These are phyloP conservation scores for Aureobasidium musti DNA, from an alignment of 2,329 filamentous ascomycete genomes.

Conservation along the genomic window DNA sequence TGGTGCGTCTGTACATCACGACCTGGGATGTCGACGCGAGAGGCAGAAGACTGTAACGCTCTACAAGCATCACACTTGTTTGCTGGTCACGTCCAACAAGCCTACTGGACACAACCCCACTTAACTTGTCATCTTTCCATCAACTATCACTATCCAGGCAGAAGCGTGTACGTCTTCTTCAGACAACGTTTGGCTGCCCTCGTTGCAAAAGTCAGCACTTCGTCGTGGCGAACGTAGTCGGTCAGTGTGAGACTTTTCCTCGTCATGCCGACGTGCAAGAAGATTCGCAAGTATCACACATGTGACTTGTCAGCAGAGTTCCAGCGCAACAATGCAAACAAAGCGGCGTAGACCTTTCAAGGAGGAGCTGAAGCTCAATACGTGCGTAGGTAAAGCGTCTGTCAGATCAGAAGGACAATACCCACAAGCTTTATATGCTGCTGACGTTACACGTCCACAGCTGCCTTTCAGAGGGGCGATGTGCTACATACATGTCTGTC, in stretches of 20 bases:
- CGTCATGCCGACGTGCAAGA: not conserved
- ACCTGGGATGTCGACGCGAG: not conserved
- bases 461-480: not conserved
- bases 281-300: constrained; percentile 6
- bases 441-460: constrained; percentile 22
- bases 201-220: not conserved
- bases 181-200: not conserved
- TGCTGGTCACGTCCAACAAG: not conserved
- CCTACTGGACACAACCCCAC: not conserved
- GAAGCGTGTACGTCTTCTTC: constrained; percentile 1
- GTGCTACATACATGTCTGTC: constrained; percentile 9
- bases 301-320: constrained; percentile 1
- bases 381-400: constrained; percentile 28
- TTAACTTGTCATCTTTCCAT: not conserved
- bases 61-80: constrained; percentile 9
- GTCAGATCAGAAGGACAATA: constrained; percentile 5
- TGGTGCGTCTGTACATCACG: not conserved
- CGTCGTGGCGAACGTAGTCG: not conserved
- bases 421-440: constrained; percentile 19
- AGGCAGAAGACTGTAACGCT: constrained; percentile 1
- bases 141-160: not conserved
- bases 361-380: not conserved
- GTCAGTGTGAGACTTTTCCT: constrained; percentile 14
- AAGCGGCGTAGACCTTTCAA: not conserved
- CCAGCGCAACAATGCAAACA: constrained; percentile 16